Evolutionary conservation across 306 rosid species (phyloP).

Genomic region (Ormosia semicastrata): DNA sequence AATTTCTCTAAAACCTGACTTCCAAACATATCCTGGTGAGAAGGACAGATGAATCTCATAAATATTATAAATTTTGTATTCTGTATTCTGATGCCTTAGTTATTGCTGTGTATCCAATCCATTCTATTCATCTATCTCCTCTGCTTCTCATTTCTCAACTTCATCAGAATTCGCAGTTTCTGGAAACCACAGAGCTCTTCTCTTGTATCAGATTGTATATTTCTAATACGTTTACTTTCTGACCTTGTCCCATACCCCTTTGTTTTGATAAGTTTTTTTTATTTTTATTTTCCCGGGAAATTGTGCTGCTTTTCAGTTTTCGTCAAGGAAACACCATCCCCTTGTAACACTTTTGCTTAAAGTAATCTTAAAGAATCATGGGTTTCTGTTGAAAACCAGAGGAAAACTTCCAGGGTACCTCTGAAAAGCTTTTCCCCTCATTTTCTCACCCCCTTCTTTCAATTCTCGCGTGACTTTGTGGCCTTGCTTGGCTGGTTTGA

Average conservation of each 20-base stretch:
- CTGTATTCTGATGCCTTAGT: conserved; percentile 26
- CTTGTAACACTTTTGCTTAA: not conserved
- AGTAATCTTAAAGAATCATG: not conserved
- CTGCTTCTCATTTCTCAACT: not conserved
- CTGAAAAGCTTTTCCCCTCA: not conserved
- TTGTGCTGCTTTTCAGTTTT: not conserved
- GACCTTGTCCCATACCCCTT: not conserved
- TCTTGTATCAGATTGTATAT: conserved; percentile 1
- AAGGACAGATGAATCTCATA: conserved; percentile 40
- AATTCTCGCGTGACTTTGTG: not conserved
- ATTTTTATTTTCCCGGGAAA: conserved; percentile 30
- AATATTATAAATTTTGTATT: conserved; percentile 39
- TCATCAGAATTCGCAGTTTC: conserved; percentile 10
- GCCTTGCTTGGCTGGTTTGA: conserved; percentile 29
- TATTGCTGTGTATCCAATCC: conserved; percentile 14
- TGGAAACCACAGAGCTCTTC: conserved; percentile 13
- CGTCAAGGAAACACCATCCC: not conserved
- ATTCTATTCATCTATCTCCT: not conserved
- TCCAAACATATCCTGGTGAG: no score
- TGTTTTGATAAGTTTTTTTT: not conserved
- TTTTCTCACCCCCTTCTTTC: not conserved
- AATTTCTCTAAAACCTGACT: no score
- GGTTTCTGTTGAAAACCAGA: not conserved
- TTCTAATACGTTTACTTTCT: not conserved
- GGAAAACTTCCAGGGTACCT: not conserved